Base-by-base conservation (phyloP, 2,329 filamentous ascomycete genomes). In the Hirsutella rhossiliensis region DNA sequence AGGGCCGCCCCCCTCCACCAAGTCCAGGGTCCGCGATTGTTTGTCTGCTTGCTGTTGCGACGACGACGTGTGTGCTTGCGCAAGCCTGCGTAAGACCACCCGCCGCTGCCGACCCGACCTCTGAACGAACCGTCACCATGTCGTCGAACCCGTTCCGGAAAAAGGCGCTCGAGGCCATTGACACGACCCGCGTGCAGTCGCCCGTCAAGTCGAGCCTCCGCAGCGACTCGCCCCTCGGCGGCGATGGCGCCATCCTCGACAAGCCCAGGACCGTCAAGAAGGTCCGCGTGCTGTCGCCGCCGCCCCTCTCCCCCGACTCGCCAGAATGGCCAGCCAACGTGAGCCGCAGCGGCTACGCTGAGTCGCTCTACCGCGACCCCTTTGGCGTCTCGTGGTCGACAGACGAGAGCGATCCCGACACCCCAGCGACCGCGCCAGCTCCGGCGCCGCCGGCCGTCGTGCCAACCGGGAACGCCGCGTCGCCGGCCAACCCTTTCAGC, bases 231-330 rank as follows among this genome's bases (percentile, higher is more conserved):
- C 40, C 43, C 28, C 45, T 45, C 11, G 43, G 40, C 6, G 39
- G 42, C 41, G 23, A 27, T 9, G 28, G 31, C 18, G 38, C 38
- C 19, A 32, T 61, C 55, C 50, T 66, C 53, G 51, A 47, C 41
- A 71, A 62, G 50, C 57, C 60, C 36, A 84, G 73, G 66, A 67
- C 76, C 34, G 69, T 75, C 47, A 83, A 84, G 63, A 82, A 76
- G 54, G 81, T 85, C 47, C 76, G 80, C 54, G 74, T 82, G 9
- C 71, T 80, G 56, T 80, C 77, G 37, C 78, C 78, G 42, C 77
- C 76, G 46, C 76, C 77, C 3, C 71, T 73, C n/a, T 73, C 73
- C 12, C 72, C 75, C 51, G 73, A 76, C 50, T 74, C 72, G 27
- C 58, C 60, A 18, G 59, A 59, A 46, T 62, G 54, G 60, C 62